A percentile compares a stretch with the other conserved stretches of the same genome.
These are phyloP conservation scores for Coriaria nepalensis DNA, from an alignment of 306 rosid species.

Conservation along the genomic window DNA sequence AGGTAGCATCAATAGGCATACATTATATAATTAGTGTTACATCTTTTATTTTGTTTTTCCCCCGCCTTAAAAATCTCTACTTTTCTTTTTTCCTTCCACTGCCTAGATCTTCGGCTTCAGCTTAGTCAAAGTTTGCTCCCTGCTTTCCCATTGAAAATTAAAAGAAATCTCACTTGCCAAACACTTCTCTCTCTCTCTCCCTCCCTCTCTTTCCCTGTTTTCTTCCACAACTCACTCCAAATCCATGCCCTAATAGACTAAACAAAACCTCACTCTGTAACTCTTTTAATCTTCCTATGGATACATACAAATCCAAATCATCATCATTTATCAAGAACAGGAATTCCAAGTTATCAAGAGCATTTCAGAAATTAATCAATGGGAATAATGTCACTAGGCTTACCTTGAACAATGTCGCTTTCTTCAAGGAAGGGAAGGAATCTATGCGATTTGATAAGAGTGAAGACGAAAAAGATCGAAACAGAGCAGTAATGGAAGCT, in stretches of 20 bases:
- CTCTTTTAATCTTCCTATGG: too few relatives aligned
- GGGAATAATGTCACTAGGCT: too few relatives aligned
- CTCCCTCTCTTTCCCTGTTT: conserved; percentile 13
- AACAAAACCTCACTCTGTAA: too few relatives aligned
- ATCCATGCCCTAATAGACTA: too few relatives aligned
- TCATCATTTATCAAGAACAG: too few relatives aligned
- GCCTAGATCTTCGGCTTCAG: conserved; percentile 10
- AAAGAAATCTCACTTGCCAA: too few relatives aligned
- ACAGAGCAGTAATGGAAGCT: conserved; percentile 65
- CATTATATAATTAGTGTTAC: too few relatives aligned
- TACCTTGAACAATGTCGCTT: conserved; percentile 17
- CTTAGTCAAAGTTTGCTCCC: conserved; percentile 46
- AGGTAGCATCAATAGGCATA: too few relatives aligned
- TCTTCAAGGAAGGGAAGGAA: neutral
- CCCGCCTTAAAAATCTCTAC: conserved; percentile 21
- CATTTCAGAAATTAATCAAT: too few relatives aligned
- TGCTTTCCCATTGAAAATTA: conserved; percentile 26
- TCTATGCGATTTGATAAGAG: neutral
- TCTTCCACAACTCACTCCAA: too few relatives aligned
- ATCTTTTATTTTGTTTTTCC: conserved; percentile 8
- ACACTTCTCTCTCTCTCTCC: conserved; percentile 14
- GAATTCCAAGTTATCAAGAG: too few relatives aligned
- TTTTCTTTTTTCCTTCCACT: neutral
- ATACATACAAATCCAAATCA: too few relatives aligned
- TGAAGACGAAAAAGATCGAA: conserved; percentile 21